Base-by-base conservation (phyloP, 2,329 filamentous ascomycete genomes). In the Aspergillus versicolor region DNA sequence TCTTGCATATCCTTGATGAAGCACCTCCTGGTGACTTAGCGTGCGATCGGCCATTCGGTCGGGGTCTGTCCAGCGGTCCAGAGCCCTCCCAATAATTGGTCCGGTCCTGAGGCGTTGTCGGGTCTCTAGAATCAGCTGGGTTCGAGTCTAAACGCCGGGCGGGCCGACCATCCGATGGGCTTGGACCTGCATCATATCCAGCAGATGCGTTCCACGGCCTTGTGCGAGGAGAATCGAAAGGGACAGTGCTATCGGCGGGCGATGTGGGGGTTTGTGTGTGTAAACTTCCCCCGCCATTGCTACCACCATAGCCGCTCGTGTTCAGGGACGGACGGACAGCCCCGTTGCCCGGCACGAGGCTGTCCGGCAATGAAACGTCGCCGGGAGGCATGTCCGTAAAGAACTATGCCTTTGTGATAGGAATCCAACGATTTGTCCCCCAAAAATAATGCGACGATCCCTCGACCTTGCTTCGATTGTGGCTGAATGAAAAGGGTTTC, bases 1-100 rank as follows among this genome's bases (percentile, higher is more conserved):
- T 97, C 69, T 91, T 92, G 77, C 78, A 93, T 40, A 84, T 79
- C 63, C 89, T 84, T 27, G 71, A 67, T 27, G 71, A 67, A 19
- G 70, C 65, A 55, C 66, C 71, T 27, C 64, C 70, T 1, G 73
- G 71, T 5, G 74, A 75, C 55, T 75, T 76, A 24, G 65, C 72
- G 44, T 65, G 66, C 15, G 69, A 60, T 52, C 72, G 70, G n/a
- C 70, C 71, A 61, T 72, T 73, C 13, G 68, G 67, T 50, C 71
- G 73, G 37, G 72, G 68, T 59, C 70, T 65, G 43, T 77, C 74
- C 37, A 73, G 69, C 19, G 71, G 67, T 11, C 65, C 61, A 5
- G 72, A 69, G 48, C 65, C 65, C 34, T 76, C 73, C 52, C 69
- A 71, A 52, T 67, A 66, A 17, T 64, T 65, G 38, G 65, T 53